A percentile compares a stretch with the other conserved stretches of the same genome.
Conservation (phyloP, 164 flowering plant species). For the Euptelea pleiosperma region DNA sequence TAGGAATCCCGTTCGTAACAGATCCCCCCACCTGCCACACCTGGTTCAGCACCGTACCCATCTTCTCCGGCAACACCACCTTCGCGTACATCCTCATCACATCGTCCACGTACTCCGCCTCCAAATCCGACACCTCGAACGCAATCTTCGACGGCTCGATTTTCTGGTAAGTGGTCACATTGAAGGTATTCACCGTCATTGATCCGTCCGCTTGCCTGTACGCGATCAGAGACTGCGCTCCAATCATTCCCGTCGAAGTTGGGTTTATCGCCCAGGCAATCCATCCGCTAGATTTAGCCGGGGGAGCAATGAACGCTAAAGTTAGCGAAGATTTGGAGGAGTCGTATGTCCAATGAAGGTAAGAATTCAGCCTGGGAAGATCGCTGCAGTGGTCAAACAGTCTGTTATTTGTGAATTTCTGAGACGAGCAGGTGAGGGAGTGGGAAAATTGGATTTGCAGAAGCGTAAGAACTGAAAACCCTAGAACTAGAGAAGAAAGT, state of each 20-base stretch:
- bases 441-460: conserved; percentile 11
- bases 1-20: conserved; percentile 35
- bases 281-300: conserved; percentile 42
- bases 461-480: neutral
- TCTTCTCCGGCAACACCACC: conserved; percentile 30
- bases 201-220: conserved; percentile 19
- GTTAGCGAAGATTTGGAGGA: conserved; percentile 31
- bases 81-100: conserved; percentile 44
- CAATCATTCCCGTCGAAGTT: conserved; percentile 36
- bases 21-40: conserved; percentile 81
- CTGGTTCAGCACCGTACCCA: conserved; percentile 42
- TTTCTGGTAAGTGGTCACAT: conserved; percentile 26
- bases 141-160: conserved; percentile 23
- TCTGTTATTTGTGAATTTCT: conserved; percentile 26
- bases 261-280: conserved; percentile 67
- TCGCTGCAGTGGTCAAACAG: conserved; percentile 35
- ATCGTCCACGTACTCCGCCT: conserved; percentile 30
- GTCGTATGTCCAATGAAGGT: conserved; percentile 49
- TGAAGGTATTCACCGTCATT: conserved; percentile 34
- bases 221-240: conserved; percentile 49
- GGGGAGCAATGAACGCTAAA: conserved; percentile 46
- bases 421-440: conserved; percentile 36
- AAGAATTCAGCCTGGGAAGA: conserved; percentile 39
- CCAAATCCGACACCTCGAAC: conserved; percentile 27
- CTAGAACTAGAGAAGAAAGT: too few relatives aligned